phyloP scores from a whole-genome alignment of 2,329 filamentous ascomycete species.

The Botrytis byssoidea region DNA sequence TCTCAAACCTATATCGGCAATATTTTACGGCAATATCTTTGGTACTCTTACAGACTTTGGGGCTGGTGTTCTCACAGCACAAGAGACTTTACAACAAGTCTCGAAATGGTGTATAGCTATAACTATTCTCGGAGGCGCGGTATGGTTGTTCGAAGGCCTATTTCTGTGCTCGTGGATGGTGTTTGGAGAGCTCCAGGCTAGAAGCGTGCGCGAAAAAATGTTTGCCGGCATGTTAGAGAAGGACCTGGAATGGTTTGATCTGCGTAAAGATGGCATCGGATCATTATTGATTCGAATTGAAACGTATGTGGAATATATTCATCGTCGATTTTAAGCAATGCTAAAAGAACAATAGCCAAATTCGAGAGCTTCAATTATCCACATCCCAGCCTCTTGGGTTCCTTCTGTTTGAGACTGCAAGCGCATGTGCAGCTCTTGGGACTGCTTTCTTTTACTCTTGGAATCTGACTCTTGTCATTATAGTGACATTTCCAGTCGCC shows the following conservation, averaged over 20 bases:
- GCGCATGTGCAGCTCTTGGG: slow-evolving; percentile 61
- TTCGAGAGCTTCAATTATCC: slow-evolving; percentile 76
- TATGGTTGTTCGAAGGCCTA: slow-evolving; percentile 64
- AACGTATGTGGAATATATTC: slow-evolving; percentile 53
- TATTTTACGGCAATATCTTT: slow-evolving; percentile 75
- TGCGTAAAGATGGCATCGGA: slow-evolving; percentile 65
- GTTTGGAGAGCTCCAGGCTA: slow-evolving; percentile 80
- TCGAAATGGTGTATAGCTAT: slow-evolving; percentile 62
- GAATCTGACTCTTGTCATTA: slow-evolving; percentile 77
- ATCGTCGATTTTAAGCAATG: not conserved
- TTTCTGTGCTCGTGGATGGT: slow-evolving; percentile 71
- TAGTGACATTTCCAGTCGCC: slow-evolving; percentile 70
- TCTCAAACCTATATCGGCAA: slow-evolving; percentile 62
- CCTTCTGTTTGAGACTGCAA: slow-evolving; percentile 61
- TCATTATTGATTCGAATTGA: slow-evolving; percentile 71
- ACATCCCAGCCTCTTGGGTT: slow-evolving; percentile 78
- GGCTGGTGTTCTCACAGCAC: slow-evolving; percentile 48
- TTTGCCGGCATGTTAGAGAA: slow-evolving; percentile 70
- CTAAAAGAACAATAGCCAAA: slow-evolving; percentile 58
- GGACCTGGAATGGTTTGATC: slow-evolving; percentile 81
- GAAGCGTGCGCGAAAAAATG: slow-evolving; percentile 59
- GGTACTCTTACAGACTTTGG: slow-evolving; percentile 67
- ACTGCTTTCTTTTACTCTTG: slow-evolving; percentile 80
- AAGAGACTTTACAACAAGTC: slow-evolving; percentile 55
- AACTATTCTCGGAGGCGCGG: slow-evolving; percentile 58